Evolutionary conservation across 176 grass and related monocot species (phyloP).

Genomic region (Pharus latifolius): DNA sequence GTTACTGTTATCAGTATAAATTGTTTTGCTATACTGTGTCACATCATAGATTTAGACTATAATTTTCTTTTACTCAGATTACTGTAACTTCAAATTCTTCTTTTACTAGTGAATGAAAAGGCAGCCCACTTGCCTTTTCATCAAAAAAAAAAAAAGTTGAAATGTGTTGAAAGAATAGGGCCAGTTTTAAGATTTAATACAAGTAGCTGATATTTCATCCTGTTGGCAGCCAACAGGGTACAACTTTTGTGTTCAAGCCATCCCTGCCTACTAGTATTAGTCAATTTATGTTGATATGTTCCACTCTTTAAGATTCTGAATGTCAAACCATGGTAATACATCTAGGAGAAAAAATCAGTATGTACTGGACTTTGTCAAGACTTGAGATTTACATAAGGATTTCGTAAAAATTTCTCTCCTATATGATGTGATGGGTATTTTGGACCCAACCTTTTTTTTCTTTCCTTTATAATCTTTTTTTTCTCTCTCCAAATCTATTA

Average conservation of each 20-base stretch:
- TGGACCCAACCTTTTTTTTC: neutral
- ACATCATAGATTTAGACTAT: too few relatives aligned
- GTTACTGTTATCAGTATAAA: too few relatives aligned
- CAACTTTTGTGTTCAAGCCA: neutral
- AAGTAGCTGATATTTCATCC: too few relatives aligned
- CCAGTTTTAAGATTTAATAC: neutral
- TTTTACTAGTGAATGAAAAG: too few relatives aligned
- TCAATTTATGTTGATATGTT: constrained; percentile 5
- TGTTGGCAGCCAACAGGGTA: too few relatives aligned
- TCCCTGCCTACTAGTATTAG: neutral
- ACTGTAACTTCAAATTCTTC: too few relatives aligned
- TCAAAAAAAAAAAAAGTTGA: too few relatives aligned
- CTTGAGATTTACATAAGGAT: neutral
- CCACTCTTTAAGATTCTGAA: neutral
- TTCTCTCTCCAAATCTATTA: neutral
- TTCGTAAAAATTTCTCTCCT: neutral
- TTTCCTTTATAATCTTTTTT: neutral
- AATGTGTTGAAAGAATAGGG: too few relatives aligned
- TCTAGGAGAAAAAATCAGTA: neutral
- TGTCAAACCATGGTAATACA: neutral
- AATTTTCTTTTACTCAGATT: too few relatives aligned
- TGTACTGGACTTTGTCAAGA: neutral
- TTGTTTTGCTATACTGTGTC: too few relatives aligned
- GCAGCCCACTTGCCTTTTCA: too few relatives aligned
- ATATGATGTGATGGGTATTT: neutral